phyloP scores from a whole-genome alignment of 495 filamentous ascomycete species.

The Alectoria sarmentosa region DNA sequence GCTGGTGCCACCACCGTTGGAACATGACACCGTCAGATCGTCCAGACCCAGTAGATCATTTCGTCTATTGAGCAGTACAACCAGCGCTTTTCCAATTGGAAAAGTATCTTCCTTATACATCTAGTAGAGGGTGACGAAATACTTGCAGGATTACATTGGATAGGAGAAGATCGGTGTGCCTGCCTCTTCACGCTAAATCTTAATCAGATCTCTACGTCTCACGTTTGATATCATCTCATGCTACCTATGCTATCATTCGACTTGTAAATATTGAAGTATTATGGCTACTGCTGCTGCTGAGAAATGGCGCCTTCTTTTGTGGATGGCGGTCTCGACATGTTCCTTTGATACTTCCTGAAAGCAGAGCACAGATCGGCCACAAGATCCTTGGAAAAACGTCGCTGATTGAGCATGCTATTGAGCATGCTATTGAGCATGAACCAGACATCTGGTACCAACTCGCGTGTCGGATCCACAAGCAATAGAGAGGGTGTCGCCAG shows the following conservation, averaged over 20 bases:
- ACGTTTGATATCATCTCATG: neutral
- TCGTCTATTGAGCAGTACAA: neutral
- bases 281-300: neutral
- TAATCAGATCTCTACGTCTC: neutral
- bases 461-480: neutral
- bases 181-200: neutral
- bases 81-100: neutral
- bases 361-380: neutral
- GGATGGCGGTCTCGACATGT: neutral
- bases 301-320: neutral
- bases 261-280: neutral
- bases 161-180: neutral
- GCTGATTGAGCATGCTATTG: constrained; percentile 3
- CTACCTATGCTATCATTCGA: neutral
- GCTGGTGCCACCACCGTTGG: neutral
- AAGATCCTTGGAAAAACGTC: neutral
- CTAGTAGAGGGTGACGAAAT: neutral
- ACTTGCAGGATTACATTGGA: neutral
- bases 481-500: neutral
- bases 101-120: neutral
- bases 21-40: neutral
- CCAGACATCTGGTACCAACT: neutral
- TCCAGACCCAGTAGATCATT: neutral
- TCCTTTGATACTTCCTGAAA: neutral
- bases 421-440: neutral